A percentile compares a stretch with the other conserved stretches of the same genome.
These are phyloP conservation scores for Cladophialophora chaetospira DNA, from an alignment of 2,329 filamentous ascomycete genomes.

Conservation along the genomic window DNA sequence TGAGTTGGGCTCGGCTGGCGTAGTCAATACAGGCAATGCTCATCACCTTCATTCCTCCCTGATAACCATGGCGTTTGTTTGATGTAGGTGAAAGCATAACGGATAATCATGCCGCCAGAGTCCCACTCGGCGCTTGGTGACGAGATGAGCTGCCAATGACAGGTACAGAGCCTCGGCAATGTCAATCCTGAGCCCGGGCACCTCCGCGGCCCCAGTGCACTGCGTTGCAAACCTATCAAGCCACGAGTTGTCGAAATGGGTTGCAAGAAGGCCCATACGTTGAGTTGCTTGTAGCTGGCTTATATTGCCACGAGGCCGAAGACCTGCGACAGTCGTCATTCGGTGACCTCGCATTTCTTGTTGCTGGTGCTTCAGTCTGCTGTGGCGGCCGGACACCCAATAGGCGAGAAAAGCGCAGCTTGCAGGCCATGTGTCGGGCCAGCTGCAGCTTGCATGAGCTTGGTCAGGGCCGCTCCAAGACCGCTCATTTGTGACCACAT, in stretches of 20 bases:
- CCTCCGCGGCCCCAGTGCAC: slow-evolving; percentile 23
- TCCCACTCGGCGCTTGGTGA: not conserved
- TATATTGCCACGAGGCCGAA: slow-evolving; percentile 11
- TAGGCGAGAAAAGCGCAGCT: not conserved
- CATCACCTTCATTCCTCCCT: no score
- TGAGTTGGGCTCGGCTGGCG: not conserved
- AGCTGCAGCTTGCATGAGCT: slow-evolving; percentile 1
- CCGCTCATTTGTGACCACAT: not conserved
- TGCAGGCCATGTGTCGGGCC: slow-evolving; percentile 14
- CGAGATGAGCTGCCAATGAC: slow-evolving; percentile 4
- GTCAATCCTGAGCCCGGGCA: slow-evolving; percentile 17
- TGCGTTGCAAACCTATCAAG: not conserved
- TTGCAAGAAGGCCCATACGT: not conserved
- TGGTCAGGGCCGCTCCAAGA: not conserved
- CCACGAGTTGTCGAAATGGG: not conserved
- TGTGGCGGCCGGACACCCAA: not conserved
- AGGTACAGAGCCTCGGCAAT: not conserved
- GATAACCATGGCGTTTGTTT: no score
- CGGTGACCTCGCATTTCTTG: slow-evolving; percentile 4
- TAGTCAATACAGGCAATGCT: not conserved
- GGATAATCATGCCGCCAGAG: not conserved
- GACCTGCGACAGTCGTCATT: not conserved
- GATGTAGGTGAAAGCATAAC: no score
- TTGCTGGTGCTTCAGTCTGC: not conserved
- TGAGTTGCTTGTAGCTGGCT: not conserved